Evolutionary conservation across 441 rosid species (phyloP).

Genomic region (Syzygium malaccense): DNA sequence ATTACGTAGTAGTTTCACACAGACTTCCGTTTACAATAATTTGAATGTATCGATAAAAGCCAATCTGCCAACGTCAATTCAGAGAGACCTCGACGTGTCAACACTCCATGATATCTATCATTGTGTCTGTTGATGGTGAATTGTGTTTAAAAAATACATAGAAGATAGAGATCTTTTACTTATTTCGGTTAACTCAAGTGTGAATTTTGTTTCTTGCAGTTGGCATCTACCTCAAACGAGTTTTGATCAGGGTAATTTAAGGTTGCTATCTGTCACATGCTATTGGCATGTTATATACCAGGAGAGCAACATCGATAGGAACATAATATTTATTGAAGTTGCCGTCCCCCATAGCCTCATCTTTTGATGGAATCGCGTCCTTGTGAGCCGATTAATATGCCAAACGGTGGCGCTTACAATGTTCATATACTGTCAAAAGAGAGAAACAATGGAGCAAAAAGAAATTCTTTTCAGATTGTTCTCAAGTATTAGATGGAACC

Average conservation of each 20-base stretch:
- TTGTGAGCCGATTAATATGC: background rate
- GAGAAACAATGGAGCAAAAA: background rate
- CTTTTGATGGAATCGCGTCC: background rate
- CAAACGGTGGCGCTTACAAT: background rate
- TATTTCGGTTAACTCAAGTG: background rate
- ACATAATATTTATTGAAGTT: background rate
- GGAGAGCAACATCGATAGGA: background rate
- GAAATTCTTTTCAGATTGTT: background rate
- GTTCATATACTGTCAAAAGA: background rate
- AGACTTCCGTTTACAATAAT: background rate
- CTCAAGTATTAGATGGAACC: background rate
- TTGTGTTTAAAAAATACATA: background rate
- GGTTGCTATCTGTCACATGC: background rate
- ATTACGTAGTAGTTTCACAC: background rate
- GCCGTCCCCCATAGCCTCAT: background rate
- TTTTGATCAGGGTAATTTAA: background rate
- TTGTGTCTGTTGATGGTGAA: background rate
- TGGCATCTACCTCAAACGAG: background rate
- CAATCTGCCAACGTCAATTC: background rate
- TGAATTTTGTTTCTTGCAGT: background rate
- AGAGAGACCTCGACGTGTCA: background rate
- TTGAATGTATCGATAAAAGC: background rate
- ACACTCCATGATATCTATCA: background rate
- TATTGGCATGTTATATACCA: background rate
- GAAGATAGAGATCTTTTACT: background rate